A percentile compares a stretch with the other conserved stretches of the same genome.
Evolutionary conservation across 768 basidiomycete genomes (phyloP).

Genomic region (Boletus sp.): DNA sequence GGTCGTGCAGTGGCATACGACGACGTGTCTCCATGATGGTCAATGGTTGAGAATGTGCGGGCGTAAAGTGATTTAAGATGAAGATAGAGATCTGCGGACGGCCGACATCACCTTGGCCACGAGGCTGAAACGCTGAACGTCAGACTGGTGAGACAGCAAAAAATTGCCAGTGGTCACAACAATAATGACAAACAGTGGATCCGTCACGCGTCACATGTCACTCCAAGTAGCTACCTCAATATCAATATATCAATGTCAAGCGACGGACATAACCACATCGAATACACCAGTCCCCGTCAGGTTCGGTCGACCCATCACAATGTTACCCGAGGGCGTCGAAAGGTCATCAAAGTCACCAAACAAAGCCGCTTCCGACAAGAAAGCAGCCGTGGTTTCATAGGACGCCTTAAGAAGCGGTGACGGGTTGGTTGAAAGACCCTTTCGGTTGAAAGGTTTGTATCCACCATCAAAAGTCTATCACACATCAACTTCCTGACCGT

Average conservation of each 20-base stretch:
- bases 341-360: conserved; percentile 95
- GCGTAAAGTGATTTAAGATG: conserved; percentile 1
- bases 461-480: conserved; percentile 92
- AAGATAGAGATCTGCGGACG: conserved; percentile 23
- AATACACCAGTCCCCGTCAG: conserved; percentile 94
- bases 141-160: conserved; percentile 11
- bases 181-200: conserved; percentile 26
- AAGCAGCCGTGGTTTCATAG: conserved; percentile 92
- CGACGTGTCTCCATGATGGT: conserved; percentile 25
- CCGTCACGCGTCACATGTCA: conserved; percentile 12
- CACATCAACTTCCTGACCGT: not conserved
- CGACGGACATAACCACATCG: conserved; percentile 67
- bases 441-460: conserved; percentile 97
- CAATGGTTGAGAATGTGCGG: conserved; percentile 4
- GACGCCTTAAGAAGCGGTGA: conserved; percentile 98
- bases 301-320: conserved; percentile 86
- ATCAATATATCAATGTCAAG: conserved; percentile 9
- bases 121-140: conserved; percentile 6
- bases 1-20: conserved; percentile 55
- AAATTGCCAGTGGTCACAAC: conserved; percentile 14
- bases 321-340: conserved; percentile 83
- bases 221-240: not conserved
- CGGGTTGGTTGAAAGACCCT: conserved; percentile 86
- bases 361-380: conserved; percentile 91
- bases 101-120: conserved; percentile 25